These are phyloP conservation scores for Talaromyces sp. DNA, from an alignment of 2,329 filamentous ascomycete genomes.

Conservation along the genomic window DNA sequence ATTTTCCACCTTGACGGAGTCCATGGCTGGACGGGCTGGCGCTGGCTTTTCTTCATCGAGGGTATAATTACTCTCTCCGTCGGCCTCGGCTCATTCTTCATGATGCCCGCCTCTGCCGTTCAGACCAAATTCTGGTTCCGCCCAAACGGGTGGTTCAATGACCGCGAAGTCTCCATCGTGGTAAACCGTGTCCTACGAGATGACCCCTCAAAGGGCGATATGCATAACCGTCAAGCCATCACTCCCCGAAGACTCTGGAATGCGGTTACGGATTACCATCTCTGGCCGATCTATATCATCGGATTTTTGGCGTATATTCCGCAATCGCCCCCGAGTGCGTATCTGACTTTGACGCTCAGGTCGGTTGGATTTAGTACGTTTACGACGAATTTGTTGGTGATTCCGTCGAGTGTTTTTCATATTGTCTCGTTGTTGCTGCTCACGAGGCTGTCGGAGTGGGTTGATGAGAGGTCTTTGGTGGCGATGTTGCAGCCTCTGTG, in stretches of 20 bases:
- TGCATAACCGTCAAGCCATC: slow-evolving; percentile 55
- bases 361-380: slow-evolving; percentile 58
- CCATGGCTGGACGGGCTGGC: slow-evolving; percentile 1
- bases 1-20: slow-evolving; percentile 14
- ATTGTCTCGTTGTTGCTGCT: slow-evolving; percentile 55
- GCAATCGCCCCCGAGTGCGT: slow-evolving; percentile 28
- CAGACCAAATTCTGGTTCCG: slow-evolving; percentile 17
- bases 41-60: slow-evolving; percentile 15
- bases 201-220: slow-evolving; percentile 54
- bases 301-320: slow-evolving; percentile 5
- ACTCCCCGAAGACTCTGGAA: slow-evolving; percentile 46
- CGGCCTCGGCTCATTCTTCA: slow-evolving; percentile 32
- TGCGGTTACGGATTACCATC: slow-evolving; percentile 51
- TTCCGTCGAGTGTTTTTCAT: slow-evolving; percentile 57
- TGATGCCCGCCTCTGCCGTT: slow-evolving; percentile 32
- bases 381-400: slow-evolving; percentile 60
- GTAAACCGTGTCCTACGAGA: slow-evolving; percentile 58
- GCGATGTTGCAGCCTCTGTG: slow-evolving; percentile 54
- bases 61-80: slow-evolving; percentile 13
- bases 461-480: slow-evolving; percentile 54
- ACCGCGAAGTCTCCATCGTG: slow-evolving; percentile 51
- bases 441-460: slow-evolving; percentile 54
- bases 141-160: slow-evolving; percentile 35
- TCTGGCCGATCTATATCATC: slow-evolving; percentile 35
- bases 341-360: slow-evolving; percentile 44